Base-by-base conservation (phyloP, 1,139 yeast genomes). In the Hansenula anomala region DNA sequence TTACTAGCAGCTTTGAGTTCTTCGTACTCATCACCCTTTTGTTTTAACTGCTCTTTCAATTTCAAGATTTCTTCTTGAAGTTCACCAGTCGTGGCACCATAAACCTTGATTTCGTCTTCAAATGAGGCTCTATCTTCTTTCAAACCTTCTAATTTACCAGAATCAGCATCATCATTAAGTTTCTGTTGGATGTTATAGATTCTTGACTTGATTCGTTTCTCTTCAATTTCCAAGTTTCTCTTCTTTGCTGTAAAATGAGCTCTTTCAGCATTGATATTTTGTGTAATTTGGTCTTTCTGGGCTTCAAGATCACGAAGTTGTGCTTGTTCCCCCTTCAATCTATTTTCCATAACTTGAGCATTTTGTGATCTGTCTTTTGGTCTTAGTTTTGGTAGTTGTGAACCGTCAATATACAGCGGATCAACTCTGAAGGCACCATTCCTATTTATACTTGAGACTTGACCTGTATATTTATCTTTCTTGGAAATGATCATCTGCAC, bases 351-450 rank as follows among this genome's bases (percentile, higher is more conserved):
- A 36, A 47, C 57, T 3, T 43, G 43, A 11, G 39, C 37, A 19
- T 55, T 58, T 31, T 51, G 31, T 11, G 28, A 23, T 19, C 43
- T 31, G 48, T 55, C 29, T 42, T 46, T 27, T 56, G 46, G 20
- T 58, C 51, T 39, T 45, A 57, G 44, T 36, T 52, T 61, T 12
- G 58, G 37, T 23, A 46, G 14, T 42, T 42, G 16, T 47, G 41
- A 38, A n/a, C n/a, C n/a, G n/a, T 59, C 54, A 40, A 63, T 78
- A 47, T 61, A 64, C 6, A 81, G 61, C 0, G 95, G 90, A 57
- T 84, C 87, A 16, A 73, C 64, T 44, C 76, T 67, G 17, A 77
- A 67, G 2, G 73, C 69, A 1, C 73, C 70, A 20, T 66, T 67
- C 6, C 52, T 26, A 34, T 53, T 59, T 35, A 58, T 49, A 9